Evolutionary conservation across 2,329 filamentous ascomycete species (phyloP).

Genomic region (Beauveria varroae): DNA sequence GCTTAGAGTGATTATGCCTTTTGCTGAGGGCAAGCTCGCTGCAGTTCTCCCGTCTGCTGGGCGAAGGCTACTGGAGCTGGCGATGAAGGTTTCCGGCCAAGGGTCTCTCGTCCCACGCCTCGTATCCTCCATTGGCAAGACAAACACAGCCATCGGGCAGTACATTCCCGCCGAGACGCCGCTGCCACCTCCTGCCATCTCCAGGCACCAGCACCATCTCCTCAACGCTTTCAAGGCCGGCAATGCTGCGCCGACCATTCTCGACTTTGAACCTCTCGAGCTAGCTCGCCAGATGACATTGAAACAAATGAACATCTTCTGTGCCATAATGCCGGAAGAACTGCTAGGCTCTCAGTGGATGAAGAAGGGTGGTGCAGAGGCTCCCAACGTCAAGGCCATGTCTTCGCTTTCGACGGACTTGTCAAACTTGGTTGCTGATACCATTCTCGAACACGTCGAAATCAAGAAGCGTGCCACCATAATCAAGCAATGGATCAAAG

Average conservation of each 20-base stretch:
- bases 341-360: conserved; percentile 89
- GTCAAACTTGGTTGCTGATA: conserved; percentile 87
- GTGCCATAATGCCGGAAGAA: conserved; percentile 85
- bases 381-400: conserved; percentile 90
- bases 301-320: conserved; percentile 87
- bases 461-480: conserved; percentile 82
- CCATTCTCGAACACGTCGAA: conserved; percentile 80
- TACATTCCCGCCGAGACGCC: conserved; percentile 66
- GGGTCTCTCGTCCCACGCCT: conserved; percentile 74
- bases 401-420: conserved; percentile 86
- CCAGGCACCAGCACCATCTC: conserved; percentile 66
- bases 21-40: conserved; percentile 67
- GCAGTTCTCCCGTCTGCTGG: conserved; percentile 67
- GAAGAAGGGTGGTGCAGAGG: conserved; percentile 71
- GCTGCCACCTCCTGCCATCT: conserved; percentile 61
- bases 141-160: conserved; percentile 64
- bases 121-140: conserved; percentile 82
- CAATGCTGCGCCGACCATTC: conserved; percentile 60
- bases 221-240: conserved; percentile 70
- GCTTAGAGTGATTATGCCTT: conserved; percentile 66
- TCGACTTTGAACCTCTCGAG: conserved; percentile 89
- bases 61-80: conserved; percentile 71
- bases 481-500: conserved; percentile 98
- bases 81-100: conserved; percentile 67
- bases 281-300: conserved; percentile 87